Base-by-base conservation (phyloP, 306 rosid genomes). In the Abrus pulchellus region DNA sequence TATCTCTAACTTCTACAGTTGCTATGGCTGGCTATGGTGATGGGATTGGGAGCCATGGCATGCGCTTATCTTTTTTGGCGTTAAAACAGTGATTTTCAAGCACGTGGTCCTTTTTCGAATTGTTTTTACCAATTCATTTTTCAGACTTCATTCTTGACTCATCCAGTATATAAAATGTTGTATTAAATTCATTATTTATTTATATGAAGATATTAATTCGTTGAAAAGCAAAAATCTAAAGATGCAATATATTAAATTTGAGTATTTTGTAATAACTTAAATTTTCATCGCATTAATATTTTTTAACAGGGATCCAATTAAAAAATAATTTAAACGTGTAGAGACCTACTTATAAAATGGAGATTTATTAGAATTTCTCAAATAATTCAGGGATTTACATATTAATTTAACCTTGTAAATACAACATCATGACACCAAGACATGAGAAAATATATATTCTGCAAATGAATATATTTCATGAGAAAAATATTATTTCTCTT, bases 1-100 rank as follows among this genome's bases (percentile, higher is more conserved):
- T 94, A 91, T 77, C 90, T 94, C 81, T 94, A 84, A 83, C 68
- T 47, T 49, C 54, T 61, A 50, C 40, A 48, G 12, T 10, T 56
- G 12, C 44, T 34, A 40, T 52, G 41, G 5, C 68, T 20, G 41
- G 5, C 32, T 53, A 38, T 34, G 49, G n/a, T 50, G 5, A 79
- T 65, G 54, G 62, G 57, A 67, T 56, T 76, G 38, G 34, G 56
- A 66, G 45, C 36, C 50, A 30, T 36, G 34, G 33, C 41, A 54
- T 10, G 71, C 41, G 14, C 20, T 4, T 11, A 2, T 7, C 8
- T 13, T 60, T 76, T 11, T 41, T 53, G 29, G 68, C 56, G 70
- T 64, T 53, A 74, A 64, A 74, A 60, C 10, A 54, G 28, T 64
- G 69, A 10, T 64, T 55, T 52, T 55, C 12, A 12, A 41, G 76